Conservation (phyloP, 106 monocot genomes). For the Dioscorea dumetorum region DNA sequence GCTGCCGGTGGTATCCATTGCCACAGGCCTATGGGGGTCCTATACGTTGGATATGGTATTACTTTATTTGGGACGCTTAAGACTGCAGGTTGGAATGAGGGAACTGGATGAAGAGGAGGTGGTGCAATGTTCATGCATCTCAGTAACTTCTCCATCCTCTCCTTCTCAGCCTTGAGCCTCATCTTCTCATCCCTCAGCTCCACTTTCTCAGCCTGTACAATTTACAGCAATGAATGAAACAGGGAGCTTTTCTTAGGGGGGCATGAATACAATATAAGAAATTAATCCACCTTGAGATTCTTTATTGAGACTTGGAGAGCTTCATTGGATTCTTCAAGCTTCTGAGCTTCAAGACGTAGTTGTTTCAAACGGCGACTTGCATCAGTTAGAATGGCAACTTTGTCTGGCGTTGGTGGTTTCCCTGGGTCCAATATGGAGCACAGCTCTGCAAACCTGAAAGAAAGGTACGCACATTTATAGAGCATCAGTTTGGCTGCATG, state of each 20-base stretch:
- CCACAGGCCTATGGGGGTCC: conserved; percentile 46
- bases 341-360: conserved; percentile 45
- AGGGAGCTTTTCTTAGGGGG: background rate
- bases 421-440: conserved; percentile 57
- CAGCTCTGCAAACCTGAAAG: conserved; percentile 54
- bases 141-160: conserved; percentile 51
- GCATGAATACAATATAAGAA: background rate
- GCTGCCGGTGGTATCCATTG: conserved; percentile 70
- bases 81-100: conserved; percentile 19
- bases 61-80: conserved; percentile 19
- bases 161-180: conserved; percentile 70
- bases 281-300: conserved; percentile 47
- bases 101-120: conserved; percentile 24
- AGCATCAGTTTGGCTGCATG: background rate
- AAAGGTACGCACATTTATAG: too few relatives aligned
- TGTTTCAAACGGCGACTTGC: conserved; percentile 41
- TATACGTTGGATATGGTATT: conserved; percentile 31
- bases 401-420: conserved; percentile 51
- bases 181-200: conserved; percentile 71
- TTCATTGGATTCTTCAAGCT: conserved; percentile 58
- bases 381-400: conserved; percentile 48
- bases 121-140: conserved; percentile 21
- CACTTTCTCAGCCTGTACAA: conserved; percentile 59
- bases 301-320: conserved; percentile 42
- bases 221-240: background rate